Evolutionary conservation across 768 basidiomycete species (phyloP), one percentile per base, ranked within the genome.

Genomic region (Baorangia bicolor): DNA sequence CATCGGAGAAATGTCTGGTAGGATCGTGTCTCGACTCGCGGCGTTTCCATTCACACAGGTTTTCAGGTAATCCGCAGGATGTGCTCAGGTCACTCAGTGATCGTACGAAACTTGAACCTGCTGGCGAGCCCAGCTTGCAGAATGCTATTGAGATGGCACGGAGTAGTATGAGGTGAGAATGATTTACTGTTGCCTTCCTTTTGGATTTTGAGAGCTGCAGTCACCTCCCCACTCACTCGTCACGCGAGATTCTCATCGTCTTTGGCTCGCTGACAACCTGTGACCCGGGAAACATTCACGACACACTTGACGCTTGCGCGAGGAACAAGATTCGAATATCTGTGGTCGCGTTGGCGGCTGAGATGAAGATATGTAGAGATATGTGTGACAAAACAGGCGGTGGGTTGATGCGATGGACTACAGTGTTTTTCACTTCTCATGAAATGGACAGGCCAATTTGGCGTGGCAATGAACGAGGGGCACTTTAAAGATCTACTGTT

Each of bases 131-230:
- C 0, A 95, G 92, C 73, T 73, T 99, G 42, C 97, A 99, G 73
- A 99, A 99, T 67, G 88, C 94, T 0, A 85, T 99, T n/a, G 92
- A 97, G 59, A 96, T 98, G 88, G 96, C 96, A 5, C 84, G 86
- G 58, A 88, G 87, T 55, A 94, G 86, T 61, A 96, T 99, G 90
- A 89, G 83, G 96, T 94, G 65, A 52, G 70, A 23, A 2, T 53
- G 6, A 34, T n/a, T 28, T 27, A 20, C 37, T 25, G 14, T 43
- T 16, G 2, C 40, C 40, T 38, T 43, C 14, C 34, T 49, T 40
- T 51, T 37, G 21, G 33, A 20, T 56, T 49, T 45, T 57, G 57
- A 58, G 47, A 2, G 34, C 16, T 53, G 2, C 62, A 98, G 97
- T 63, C 97, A 99, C 68, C 81, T 99, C n/a, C 97, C 97, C 1